phyloP scores from a whole-genome alignment of 805 yeast species.

The Metschnikowia matae region DNA sequence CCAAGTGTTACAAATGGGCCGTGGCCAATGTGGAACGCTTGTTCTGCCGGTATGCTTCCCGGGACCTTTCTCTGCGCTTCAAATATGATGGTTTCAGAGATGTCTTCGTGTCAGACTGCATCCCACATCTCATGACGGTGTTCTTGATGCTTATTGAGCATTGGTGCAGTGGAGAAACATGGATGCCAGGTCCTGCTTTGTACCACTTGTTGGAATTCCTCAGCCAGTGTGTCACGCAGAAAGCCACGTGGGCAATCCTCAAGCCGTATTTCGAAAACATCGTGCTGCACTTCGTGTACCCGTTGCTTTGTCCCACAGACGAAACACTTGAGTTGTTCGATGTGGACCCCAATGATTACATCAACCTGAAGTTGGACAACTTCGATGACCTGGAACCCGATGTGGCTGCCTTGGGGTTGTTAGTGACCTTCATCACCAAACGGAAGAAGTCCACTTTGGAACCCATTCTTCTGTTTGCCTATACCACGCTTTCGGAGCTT shows the following conservation, averaged over 20 bases:
- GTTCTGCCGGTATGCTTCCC: conserved; percentile 66
- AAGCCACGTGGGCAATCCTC: conserved; percentile 60
- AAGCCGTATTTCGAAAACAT: conserved; percentile 63
- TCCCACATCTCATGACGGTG: conserved; percentile 68
- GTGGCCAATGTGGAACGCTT: conserved; percentile 71
- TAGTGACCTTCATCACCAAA: conserved; percentile 68
- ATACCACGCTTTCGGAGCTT: conserved; percentile 39
- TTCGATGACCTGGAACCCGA: conserved; percentile 65
- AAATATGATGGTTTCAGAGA: conserved; percentile 54
- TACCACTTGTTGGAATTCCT: conserved; percentile 55
- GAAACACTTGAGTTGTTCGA: conserved; percentile 72
- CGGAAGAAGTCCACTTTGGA: conserved; percentile 57
- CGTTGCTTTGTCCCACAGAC: conserved; percentile 66
- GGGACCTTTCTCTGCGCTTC: conserved; percentile 39
- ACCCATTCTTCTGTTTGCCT: conserved; percentile 58
- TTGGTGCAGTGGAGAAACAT: conserved; percentile 64
- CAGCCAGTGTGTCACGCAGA: conserved; percentile 51
- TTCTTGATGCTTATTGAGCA: conserved; percentile 62
- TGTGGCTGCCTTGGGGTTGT: conserved; percentile 69
- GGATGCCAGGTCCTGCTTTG: conserved; percentile 67
- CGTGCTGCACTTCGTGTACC: conserved; percentile 69
- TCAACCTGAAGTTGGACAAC: conserved; percentile 57
- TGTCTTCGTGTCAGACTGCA: conserved; percentile 51
- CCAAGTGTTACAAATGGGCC: conserved; percentile 76
- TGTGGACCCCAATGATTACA: conserved; percentile 83